Evolutionary conservation across 345 rosid species (phyloP), one percentile per base, ranked within the genome.

Genomic region (Eucalyptus dawsonii): DNA sequence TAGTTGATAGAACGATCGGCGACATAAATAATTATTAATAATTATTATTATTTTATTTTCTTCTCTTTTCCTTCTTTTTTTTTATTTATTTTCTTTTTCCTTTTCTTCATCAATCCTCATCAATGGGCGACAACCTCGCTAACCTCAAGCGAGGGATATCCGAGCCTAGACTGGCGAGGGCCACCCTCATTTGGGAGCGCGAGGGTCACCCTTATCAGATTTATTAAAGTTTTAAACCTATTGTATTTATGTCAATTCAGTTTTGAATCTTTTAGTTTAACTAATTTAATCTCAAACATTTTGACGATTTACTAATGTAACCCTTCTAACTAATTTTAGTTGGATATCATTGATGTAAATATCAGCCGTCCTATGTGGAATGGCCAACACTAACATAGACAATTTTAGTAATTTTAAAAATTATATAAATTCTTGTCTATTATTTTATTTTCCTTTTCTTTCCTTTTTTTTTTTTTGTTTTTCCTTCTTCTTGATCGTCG

Each of bases 1-100:
- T 0, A 0, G 6, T 6, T 11, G 2, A 19, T 21, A 53, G 0
- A 1, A 53, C 0, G 1, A 53, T 9, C 0, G 0, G 0, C 10
- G 0, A 56, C 29, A 24, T 56, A 56, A 0, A 56, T 24, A 56
- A 10, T 56, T 24, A 22, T 56, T 2, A 56, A 56, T 56, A 24
- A 14, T 50, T 0, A 2, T 56, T 54, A 0, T 44, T 3, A 21
- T 21, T 22, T 54, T 54, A 21, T 56, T 24, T 56, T 56, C 29
- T 24, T 56, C 29, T 56, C 2, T 24, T 56, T 56, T 56, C 6
- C 62, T 24, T 56, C 1, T 24, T 24, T 56, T 56, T 1, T 1
- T 56, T 54, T 22, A 9, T 1, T 47, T 47, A 47, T 47, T 47
- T 49, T 49, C 2, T 14, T 13, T 49, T 50, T 50, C 16, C 51